Base-by-base conservation (phyloP, 2,329 filamentous ascomycete genomes). In the Fusarium sambucinum region DNA sequence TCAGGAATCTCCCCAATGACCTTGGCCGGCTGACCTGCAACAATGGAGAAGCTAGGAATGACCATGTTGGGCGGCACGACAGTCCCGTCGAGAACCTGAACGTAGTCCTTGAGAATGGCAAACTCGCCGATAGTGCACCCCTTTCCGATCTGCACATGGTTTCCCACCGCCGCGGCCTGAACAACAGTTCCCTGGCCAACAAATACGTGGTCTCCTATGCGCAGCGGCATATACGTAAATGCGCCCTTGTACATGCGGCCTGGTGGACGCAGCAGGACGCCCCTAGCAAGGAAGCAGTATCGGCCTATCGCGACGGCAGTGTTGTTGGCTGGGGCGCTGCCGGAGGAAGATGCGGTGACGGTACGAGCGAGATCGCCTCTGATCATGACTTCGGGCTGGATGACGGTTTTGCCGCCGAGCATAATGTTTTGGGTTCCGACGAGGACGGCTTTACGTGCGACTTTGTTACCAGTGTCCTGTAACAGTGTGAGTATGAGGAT, bases 381-480 rank as follows among this genome's bases (percentile, higher is more conserved):
- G 76, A 99, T 93, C 80, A 96, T 94, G 73, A 94, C 95, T 76
- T 97, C 94, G 66, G 94, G 91, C 85, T 97, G 94, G 76, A 99
- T 97, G 66, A 98, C 93, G 1, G 94, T 97, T 81, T 93, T 97
- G 68, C 96, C 96, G 72, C 94, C 96, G 3, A 99, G 91, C 80
- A 97, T 97, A 81, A 99, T 98, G 81, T 98, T 97, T 73, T 97
- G 94, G 23, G 95, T 97, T 74, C 96, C 96, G 75, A 97, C 92
- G 73, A 99, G 93, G 77, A 91, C 90, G 66, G 93, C 92, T 72
- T 93, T 93, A 71, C 96, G 93, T 38, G 94, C 95, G 75, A 99
- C 96, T 83, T 98, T 98, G 87, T 99, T 99, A 71, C 96, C 96
- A 4, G 94, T 97, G 81, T 98, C 95, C 94, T 97, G 72, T 10